Evolutionary conservation across 2,329 filamentous ascomycete genomes (phyloP).

Genomic region (Cordyceps fumosorosea): DNA sequence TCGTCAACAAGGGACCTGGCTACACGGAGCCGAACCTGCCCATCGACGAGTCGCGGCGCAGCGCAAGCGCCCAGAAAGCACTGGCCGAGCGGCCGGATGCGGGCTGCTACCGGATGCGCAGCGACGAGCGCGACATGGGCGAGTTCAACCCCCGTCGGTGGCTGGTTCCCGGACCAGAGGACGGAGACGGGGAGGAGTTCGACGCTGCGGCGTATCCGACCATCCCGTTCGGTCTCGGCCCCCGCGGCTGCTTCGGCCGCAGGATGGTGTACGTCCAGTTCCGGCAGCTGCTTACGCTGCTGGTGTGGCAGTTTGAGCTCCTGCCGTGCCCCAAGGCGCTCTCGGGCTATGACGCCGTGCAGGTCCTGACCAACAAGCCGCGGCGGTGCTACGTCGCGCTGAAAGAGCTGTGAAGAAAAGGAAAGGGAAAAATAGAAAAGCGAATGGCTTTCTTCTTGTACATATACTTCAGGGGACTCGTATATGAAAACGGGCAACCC

Average conservation of each 20-base stretch:
- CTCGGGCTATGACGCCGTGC: constrained; percentile 5
- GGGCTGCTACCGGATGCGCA: constrained; percentile 7
- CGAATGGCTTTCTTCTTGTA: too few species aligned
- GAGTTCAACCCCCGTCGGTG: constrained; percentile 14
- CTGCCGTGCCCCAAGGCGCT: not conserved
- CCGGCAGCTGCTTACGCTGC: constrained; percentile 7
- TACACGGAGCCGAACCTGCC: constrained; percentile 14
- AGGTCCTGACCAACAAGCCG: constrained; percentile 9
- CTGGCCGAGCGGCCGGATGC: not conserved
- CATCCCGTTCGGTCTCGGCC: constrained; percentile 7
- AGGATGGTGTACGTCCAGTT: constrained; percentile 8
- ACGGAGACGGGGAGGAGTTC: not conserved
- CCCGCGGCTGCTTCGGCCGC: constrained; percentile 6
- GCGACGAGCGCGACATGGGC: constrained; percentile 1
- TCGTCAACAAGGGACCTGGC: constrained; percentile 18
- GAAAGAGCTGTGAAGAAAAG: not conserved
- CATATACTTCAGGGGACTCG: too few species aligned
- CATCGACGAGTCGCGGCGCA: constrained; percentile 2
- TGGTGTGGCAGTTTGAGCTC: constrained; percentile 11
- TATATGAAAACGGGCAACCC: too few species aligned
- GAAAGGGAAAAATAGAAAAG: too few species aligned
- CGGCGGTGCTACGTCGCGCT: constrained; percentile 5
- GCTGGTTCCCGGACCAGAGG: constrained; percentile 3
- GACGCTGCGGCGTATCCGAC: constrained; percentile 1
- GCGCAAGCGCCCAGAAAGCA: not conserved